Conservation (phyloP, 2,329 filamentous ascomycete species). For the Cryphonectria carpinicola region DNA sequence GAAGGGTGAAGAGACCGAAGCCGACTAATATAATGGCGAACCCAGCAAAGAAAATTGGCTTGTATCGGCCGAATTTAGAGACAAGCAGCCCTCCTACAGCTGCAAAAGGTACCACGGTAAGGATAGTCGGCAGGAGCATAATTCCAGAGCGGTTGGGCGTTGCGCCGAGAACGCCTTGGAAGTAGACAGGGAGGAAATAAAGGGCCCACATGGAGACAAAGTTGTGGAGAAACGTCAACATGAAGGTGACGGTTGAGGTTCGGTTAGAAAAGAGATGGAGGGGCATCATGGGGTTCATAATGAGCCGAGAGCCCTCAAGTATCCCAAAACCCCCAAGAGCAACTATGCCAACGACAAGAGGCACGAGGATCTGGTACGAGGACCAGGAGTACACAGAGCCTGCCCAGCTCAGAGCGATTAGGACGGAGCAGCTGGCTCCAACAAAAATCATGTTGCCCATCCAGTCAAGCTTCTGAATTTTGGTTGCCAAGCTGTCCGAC, state of each 20-base stretch:
- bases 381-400: constrained; percentile 4
- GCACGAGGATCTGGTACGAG: constrained; percentile 5
- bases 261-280: constrained; percentile 44
- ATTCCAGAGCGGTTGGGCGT: not conserved
- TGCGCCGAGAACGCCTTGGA: not conserved
- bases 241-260: not conserved
- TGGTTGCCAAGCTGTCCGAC: not conserved
- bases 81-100: constrained; percentile 33
- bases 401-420: constrained; percentile 10
- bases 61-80: constrained; percentile 14
- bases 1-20: constrained; percentile 42
- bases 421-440: not conserved
- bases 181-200: not conserved
- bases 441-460: constrained; percentile 12
- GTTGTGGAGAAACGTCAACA: not conserved
- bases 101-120: not conserved
- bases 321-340: constrained; percentile 1
- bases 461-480: constrained; percentile 16
- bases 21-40: constrained; percentile 40
- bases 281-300: constrained; percentile 43
- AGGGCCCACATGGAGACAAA: not conserved
- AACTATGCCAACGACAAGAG: not conserved
- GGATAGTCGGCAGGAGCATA: not conserved
- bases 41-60: constrained; percentile 29
- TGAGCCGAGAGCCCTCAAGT: constrained; percentile 15